These are phyloP conservation scores for Daldinia decipiens DNA, from an alignment of 495 filamentous ascomycete genomes.

Conservation along the genomic window DNA sequence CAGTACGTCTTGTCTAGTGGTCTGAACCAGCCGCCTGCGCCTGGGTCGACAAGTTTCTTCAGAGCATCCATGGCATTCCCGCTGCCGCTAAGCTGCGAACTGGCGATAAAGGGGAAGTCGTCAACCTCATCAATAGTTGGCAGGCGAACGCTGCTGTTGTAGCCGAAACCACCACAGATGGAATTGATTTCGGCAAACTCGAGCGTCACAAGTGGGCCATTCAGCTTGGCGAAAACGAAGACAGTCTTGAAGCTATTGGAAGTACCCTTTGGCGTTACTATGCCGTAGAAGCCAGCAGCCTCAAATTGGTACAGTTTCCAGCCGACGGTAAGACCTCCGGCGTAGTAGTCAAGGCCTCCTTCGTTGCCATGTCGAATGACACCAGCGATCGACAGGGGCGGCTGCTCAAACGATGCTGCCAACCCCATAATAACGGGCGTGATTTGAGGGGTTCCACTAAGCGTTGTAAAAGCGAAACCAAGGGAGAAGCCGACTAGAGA, in stretches of 20 bases:
- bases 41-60: slow-evolving; percentile 13
- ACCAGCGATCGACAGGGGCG: slow-evolving; percentile 55
- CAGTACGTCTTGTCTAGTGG: slow-evolving; percentile 47
- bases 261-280: slow-evolving; percentile 4
- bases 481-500: slow-evolving; percentile 52
- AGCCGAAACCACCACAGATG: slow-evolving; percentile 58
- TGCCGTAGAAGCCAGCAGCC: slow-evolving; percentile 53
- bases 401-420: slow-evolving; percentile 48
- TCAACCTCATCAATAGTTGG: slow-evolving; percentile 49
- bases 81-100: slow-evolving; percentile 6
- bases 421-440: slow-evolving; percentile 52
- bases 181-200: slow-evolving; percentile 55
- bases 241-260: slow-evolving; percentile 46
- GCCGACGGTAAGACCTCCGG: slow-evolving; percentile 54
- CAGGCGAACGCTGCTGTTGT: slow-evolving; percentile 51
- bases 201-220: slow-evolving; percentile 57
- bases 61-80: slow-evolving; percentile 13
- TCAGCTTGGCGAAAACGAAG: slow-evolving; percentile 54
- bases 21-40: slow-evolving; percentile 11
- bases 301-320: slow-evolving; percentile 52
- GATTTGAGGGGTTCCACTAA: slow-evolving; percentile 38
- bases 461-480: slow-evolving; percentile 21
- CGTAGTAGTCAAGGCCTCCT: slow-evolving; percentile 42
- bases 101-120: slow-evolving; percentile 55
- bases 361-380: slow-evolving; percentile 48